Percentiles rank a stretch among this genome's conserved stretches.
Conservation (phyloP, 805 yeast genomes). For the Pichia membranifaciens region DNA sequence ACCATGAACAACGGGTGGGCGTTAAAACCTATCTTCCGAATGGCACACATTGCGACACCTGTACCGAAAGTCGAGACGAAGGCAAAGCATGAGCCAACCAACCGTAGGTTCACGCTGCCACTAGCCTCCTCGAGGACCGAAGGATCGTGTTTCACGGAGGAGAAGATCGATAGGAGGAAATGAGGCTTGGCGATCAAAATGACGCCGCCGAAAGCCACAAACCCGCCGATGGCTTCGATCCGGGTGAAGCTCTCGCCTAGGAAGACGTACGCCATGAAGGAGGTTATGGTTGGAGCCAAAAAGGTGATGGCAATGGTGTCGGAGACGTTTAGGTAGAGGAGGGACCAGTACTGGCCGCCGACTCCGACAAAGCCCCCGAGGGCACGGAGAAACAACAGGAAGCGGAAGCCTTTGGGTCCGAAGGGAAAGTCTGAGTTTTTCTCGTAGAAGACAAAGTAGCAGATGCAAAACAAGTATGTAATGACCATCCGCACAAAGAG, state of each 20-base stretch:
- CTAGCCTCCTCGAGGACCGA: background rate
- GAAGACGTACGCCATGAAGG: slow-evolving; percentile 62
- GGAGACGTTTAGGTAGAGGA: slow-evolving; percentile 66
- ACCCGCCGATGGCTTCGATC: slow-evolving; percentile 64
- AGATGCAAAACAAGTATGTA: slow-evolving; percentile 54
- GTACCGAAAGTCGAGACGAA: slow-evolving; percentile 67
- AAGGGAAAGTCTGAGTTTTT: slow-evolving; percentile 52
- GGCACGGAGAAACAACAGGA: slow-evolving; percentile 44
- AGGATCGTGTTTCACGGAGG: background rate
- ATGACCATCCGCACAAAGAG: slow-evolving; percentile 70
- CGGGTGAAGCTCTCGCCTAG: slow-evolving; percentile 61
- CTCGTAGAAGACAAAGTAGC: slow-evolving; percentile 40
- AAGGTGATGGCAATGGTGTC: slow-evolving; percentile 82
- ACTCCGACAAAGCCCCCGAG: slow-evolving; percentile 74
- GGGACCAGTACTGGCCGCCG: slow-evolving; percentile 67
- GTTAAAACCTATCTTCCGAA: slow-evolving; percentile 67
- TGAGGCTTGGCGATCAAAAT: slow-evolving; percentile 75
- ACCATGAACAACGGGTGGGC: slow-evolving; percentile 82
- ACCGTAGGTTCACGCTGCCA: slow-evolving; percentile 29
- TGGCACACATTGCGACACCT: slow-evolving; percentile 59
- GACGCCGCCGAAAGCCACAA: slow-evolving; percentile 69
- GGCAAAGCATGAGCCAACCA: slow-evolving; percentile 60
- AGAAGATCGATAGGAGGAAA: slow-evolving; percentile 49
- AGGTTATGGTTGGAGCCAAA: slow-evolving; percentile 70
- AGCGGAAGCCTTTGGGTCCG: slow-evolving; percentile 10